Base-by-base conservation (phyloP, 257 asterid species). In the Paulownia fortunei region DNA sequence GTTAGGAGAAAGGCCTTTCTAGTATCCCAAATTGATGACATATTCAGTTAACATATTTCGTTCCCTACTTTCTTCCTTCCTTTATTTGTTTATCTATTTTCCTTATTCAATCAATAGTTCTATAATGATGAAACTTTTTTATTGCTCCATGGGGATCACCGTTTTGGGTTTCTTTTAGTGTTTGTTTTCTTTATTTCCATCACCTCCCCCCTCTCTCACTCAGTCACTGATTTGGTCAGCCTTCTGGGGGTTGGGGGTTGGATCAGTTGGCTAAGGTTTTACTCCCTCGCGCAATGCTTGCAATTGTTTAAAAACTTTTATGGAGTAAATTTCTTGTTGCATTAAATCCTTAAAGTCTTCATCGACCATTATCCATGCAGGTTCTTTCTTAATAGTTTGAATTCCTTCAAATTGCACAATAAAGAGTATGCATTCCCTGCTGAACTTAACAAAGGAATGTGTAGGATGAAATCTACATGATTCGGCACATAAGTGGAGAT, bases 1-100 rank as follows among this genome's bases (percentile, higher is more conserved):
- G 99, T 88, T 37, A 78, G 81, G 67, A 69, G 46, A 52, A 54
- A 10, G 23, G 5, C 18, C 67, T 59, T 70, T 70, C 74, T 26
- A 15, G 26, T 56, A 44, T 76, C 49, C 10, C 51, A 72, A 69
- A 11, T 34, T 77, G 69, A 56, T 46, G 19, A 3, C 41, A 65
- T 56, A 55, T 75, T 55, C 63, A 68, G 41, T 79, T 59, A 36
- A 36, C 26, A 27, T 23, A n/a, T 12, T 66, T 42, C 16, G 11
- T 18, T 44, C 26, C 49, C 49, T 52, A 27, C 51, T 54, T 74
- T 44, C 12, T 60, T 30, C 42, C 59, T 26, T 4, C 36, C 44
- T 16, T 24, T 58, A 8, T 18, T n/a, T 62, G 3, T 39, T 51
- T 39, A 9, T 52, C 12, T 24, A 19, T 58, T 19, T 55, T 47